Base-by-base conservation (phyloP, 2,329 filamentous ascomycete genomes). In the Fusarium sp. region DNA sequence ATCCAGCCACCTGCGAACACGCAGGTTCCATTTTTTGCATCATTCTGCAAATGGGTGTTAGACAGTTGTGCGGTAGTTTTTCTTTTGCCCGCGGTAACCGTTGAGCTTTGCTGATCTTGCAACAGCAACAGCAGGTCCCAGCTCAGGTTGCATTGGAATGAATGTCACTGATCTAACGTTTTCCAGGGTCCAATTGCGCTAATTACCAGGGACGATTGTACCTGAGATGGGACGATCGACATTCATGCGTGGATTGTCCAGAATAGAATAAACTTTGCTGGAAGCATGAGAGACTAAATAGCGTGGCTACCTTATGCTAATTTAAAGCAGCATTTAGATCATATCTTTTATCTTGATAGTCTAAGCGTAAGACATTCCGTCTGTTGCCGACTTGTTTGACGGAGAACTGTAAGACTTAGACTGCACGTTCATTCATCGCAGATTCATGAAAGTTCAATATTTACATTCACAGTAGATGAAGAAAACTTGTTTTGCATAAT, bases 1-100 rank as follows among this genome's bases (percentile, higher is more conserved):
- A 63, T 65, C 62, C 62, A 51, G 62, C 62, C 62, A 65, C 30
- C 60, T 65, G 62, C 58, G 47, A 40, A 20, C n/a, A 54, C 54
- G 50, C 62, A 65, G 54, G 37, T 30, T 12, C 20, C n/a, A 4
- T 7, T 53, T 65, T 59, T 65, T 58, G 9, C 20, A 4, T 14
- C 9, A 7, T 27, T 1, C 1, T 0, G 4, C 34, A 12, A 7
- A 37, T n/a, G 4, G 18, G n/a, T n/a, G 0, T 11, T n/a, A 18
- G 34, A n/a, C 18, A 18, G 1, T n/a, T 7, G 18, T n/a, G 34
- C 10, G 5, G 10, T 37, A 37, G 34, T 0, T 27, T 18, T 18
- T 13, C n/a, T 43, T 28, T 37, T 41, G 7, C 42, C 3, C 5
- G 34, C 18, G 34, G 34, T 7, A n/a, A 12, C 34, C 18, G 5